A percentile compares a stretch with the other conserved stretches of the same genome.
phyloP scores from a whole-genome alignment of 768 basidiomycete species.

The Lactifluus subvellereus region DNA sequence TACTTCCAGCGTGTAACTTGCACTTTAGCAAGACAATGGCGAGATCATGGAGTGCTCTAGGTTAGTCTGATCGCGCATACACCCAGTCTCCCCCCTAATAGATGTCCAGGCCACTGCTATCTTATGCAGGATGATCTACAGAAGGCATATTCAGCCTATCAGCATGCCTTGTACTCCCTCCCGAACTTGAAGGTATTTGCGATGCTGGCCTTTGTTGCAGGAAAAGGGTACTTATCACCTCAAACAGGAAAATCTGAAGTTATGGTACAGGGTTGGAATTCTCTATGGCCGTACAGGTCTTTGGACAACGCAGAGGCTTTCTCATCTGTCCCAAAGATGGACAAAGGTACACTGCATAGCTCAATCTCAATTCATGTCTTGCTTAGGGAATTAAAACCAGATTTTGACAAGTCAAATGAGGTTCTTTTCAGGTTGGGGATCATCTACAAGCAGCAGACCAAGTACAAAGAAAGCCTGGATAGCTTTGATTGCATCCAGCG shows the following conservation, averaged over 20 bases:
- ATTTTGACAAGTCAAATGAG: conserved; percentile 98
- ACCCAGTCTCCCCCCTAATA: conserved; percentile 13
- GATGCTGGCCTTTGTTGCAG: conserved; percentile 8
- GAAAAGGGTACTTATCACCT: conserved; percentile 14
- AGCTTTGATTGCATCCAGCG: conserved; percentile 97
- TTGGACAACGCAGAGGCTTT: conserved; percentile 99
- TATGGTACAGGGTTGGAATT: conserved; percentile 99
- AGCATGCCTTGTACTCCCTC: conserved; percentile 93
- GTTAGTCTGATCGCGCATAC: conserved; percentile 38
- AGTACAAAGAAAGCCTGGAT: conserved; percentile 79
- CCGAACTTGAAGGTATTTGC: conserved; percentile 82
- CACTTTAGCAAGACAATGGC: conserved; percentile 90
- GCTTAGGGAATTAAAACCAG: conserved; percentile 36
- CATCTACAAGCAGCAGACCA: conserved; percentile 98
- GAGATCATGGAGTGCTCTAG: conserved; percentile 96
- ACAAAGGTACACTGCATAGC: conserved; percentile 57
- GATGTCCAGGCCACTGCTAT: conserved; percentile 78
- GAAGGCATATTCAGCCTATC: conserved; percentile 97
- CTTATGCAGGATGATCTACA: conserved; percentile 99
- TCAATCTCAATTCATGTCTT: not conserved
- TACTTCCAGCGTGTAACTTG: conserved; percentile 89
- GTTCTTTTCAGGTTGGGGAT: conserved; percentile 97
- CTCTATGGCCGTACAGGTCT: conserved; percentile 96
- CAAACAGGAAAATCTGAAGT: conserved; percentile 83
- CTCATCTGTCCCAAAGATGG: conserved; percentile 92